phyloP scores from a whole-genome alignment of 1,284 basidiomycete genomes.

The Austroboletus niveus region DNA sequence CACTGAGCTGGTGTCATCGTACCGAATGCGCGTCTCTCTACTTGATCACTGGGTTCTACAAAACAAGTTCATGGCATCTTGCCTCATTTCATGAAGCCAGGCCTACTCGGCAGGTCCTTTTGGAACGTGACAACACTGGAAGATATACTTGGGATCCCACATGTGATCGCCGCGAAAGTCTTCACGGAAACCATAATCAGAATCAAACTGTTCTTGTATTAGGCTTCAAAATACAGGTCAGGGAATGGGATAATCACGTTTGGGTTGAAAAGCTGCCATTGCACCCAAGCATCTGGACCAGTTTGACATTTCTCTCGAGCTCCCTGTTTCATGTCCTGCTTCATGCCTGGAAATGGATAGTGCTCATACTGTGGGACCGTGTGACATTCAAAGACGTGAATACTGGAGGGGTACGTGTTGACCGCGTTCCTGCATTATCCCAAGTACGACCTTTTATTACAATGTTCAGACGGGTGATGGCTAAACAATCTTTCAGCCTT shows the following conservation, averaged over 20 bases:
- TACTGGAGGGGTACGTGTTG: too few relatives aligned
- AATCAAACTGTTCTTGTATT: neutral
- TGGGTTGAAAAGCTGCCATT: too few relatives aligned
- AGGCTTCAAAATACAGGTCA: neutral
- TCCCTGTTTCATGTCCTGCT: too few relatives aligned
- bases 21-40: neutral
- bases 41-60: slow-evolving; percentile 5
- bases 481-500: too few relatives aligned
- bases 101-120: neutral
- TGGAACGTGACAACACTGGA: neutral
- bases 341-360: too few relatives aligned
- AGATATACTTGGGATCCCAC: neutral
- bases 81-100: neutral
- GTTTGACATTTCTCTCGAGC: too few relatives aligned
- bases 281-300: neutral
- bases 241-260: neutral
- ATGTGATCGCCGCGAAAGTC: neutral
- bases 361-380: too few relatives aligned
- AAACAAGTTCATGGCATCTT: neutral
- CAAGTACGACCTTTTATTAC: too few relatives aligned
- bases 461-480: too few relatives aligned
- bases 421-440: too few relatives aligned
- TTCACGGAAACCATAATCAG: neutral
- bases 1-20: neutral
- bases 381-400: too few relatives aligned